Conservation (phyloP, 2,329 filamentous ascomycete genomes). For the Teratosphaeria epicoccoides region DNA sequence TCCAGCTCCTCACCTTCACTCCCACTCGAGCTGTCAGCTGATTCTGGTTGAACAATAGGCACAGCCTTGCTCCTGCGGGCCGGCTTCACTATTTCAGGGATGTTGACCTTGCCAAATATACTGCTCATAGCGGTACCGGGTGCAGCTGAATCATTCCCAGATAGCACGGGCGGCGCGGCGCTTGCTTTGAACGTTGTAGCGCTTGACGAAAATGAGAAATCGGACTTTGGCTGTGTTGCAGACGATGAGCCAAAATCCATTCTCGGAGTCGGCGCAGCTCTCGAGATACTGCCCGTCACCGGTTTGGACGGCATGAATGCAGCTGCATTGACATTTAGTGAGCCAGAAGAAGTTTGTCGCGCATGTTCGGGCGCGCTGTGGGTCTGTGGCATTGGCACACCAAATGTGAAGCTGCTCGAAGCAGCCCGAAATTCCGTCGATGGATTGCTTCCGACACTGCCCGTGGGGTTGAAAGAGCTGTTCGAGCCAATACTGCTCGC, state of each 20-base stretch:
- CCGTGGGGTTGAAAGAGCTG: not conserved
- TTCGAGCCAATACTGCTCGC: conserved; percentile 13
- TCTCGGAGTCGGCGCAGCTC: not conserved
- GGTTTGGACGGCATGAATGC: conserved; percentile 2
- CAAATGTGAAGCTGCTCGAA: conserved; percentile 11
- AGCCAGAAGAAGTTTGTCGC: conserved; percentile 21
- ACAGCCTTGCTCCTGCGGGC: conserved; percentile 70
- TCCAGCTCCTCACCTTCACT: conserved; percentile 32
- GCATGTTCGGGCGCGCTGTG: conserved; percentile 10
- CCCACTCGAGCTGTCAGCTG: conserved; percentile 10
- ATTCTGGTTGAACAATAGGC: conserved; percentile 53
- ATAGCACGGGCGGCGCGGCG: conserved; percentile 14
- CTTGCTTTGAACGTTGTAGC: conserved; percentile 20
- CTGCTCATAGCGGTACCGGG: conserved; percentile 10
- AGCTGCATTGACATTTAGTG: conserved; percentile 51
- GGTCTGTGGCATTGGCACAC: conserved; percentile 12
- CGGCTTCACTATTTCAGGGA: conserved; percentile 56
- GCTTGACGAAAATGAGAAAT: conserved; percentile 28
- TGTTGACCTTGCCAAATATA: conserved; percentile 39
- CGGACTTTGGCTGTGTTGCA: conserved; percentile 15
- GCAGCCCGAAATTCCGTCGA: not conserved
- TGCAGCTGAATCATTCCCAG: not conserved
- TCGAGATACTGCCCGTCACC: not conserved
- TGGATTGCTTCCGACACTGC: not conserved
- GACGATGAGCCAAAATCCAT: not conserved